A percentile compares a stretch with the other conserved stretches of the same genome.
Evolutionary conservation across 169 alveolate genomes (phyloP).

Genomic region (Plasmodium fragile): DNA sequence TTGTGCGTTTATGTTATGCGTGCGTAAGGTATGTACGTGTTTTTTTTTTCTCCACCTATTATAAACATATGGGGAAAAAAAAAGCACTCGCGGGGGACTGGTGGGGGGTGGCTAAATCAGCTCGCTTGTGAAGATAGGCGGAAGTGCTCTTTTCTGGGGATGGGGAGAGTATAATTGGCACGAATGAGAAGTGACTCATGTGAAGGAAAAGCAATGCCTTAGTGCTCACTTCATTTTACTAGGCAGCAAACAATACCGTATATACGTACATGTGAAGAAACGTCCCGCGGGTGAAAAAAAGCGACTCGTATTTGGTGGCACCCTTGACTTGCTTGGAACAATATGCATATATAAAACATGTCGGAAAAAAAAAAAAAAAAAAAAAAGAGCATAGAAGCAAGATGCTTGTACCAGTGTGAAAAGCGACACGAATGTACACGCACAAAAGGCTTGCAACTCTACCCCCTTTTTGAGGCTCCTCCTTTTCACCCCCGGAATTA

Average conservation of each 20-base stretch:
- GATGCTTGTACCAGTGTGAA: not conserved
- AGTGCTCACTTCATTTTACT: not conserved
- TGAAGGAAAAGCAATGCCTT: not conserved
- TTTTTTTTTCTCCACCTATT: not conserved
- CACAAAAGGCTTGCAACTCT: not conserved
- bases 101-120: not conserved
- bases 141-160: not conserved
- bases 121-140: not conserved
- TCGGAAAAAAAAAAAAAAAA: not conserved
- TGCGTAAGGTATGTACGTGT: not conserved
- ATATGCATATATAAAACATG: not conserved
- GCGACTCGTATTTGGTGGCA: not conserved
- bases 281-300: not conserved
- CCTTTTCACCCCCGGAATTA: not conserved
- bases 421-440: not conserved
- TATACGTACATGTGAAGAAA: not conserved
- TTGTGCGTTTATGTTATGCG: not conserved
- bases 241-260: not conserved
- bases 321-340: not conserved
- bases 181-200: not conserved
- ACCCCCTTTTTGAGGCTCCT: not conserved
- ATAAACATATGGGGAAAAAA: not conserved
- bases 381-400: not conserved
- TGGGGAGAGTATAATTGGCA: not conserved
- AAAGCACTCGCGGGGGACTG: not conserved